phyloP scores from a whole-genome alignment of 306 rosid species.

The Abrus pulchellus region DNA sequence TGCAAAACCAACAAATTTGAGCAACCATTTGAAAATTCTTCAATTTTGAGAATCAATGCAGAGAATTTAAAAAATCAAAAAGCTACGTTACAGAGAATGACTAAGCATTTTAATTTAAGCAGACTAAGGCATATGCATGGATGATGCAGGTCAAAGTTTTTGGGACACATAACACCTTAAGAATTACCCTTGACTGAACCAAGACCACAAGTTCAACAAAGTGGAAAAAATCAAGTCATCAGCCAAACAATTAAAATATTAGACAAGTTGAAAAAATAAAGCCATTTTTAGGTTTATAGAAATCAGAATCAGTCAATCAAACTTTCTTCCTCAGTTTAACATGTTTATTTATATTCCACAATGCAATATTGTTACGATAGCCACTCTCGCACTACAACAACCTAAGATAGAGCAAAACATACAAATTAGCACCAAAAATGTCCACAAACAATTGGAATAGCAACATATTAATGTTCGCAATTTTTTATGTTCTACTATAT shows the following conservation, averaged over 20 bases:
- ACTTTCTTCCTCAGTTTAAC: conserved; percentile 37
- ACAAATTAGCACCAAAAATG: not conserved
- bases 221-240: not conserved
- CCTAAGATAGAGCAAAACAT: conserved; percentile 32
- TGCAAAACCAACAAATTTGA: conserved; percentile 45
- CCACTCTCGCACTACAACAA: conserved; percentile 31
- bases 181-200: conserved; percentile 38
- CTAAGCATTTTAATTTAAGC: not conserved
- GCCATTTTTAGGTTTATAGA: not conserved
- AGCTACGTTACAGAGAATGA: conserved; percentile 28
- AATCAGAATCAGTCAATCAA: conserved; percentile 18
- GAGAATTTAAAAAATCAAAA: conserved; percentile 36
- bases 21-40: conserved; percentile 40
- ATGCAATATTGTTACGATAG: not conserved
- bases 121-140: not conserved
- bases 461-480: not conserved
- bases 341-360: not conserved
- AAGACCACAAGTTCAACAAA: conserved; percentile 26
- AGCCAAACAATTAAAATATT: conserved; percentile 20
- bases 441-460: conserved; percentile 29
- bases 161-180: conserved; percentile 21
- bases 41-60: conserved; percentile 26
- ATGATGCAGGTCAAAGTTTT: not conserved
- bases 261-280: conserved; percentile 17
- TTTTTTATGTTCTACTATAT: conserved; percentile 25